A percentile compares a stretch with the other conserved stretches of the same genome.
Conservation (phyloP, 352 stramenopile genomes). For the Phytophthora niederhauseri region DNA sequence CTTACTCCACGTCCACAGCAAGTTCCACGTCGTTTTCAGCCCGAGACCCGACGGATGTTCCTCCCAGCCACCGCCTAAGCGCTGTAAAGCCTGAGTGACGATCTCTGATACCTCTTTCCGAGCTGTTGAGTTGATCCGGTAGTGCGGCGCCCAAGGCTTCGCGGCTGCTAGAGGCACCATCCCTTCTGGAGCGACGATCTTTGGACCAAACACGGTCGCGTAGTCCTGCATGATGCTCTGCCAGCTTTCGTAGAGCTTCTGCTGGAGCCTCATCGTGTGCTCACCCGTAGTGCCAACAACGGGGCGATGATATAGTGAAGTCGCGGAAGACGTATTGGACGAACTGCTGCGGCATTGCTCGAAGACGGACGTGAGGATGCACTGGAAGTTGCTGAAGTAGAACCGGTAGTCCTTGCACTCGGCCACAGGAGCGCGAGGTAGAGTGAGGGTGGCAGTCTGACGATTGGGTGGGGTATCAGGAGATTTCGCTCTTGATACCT, state of each 20-base stretch:
- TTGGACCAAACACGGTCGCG: constrained; percentile 72
- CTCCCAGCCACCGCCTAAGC: constrained; percentile 59
- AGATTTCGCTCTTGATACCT: constrained; percentile 9
- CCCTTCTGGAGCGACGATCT: constrained; percentile 38
- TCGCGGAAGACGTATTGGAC: constrained; percentile 17
- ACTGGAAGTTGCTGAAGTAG: constrained; percentile 78
- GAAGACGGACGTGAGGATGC: constrained; percentile 75
- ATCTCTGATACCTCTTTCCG: constrained; percentile 86
- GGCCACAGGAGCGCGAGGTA: constrained; percentile 21
- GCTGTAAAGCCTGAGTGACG: constrained; percentile 68
- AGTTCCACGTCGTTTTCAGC: constrained; percentile 91
- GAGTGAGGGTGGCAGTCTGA: constrained; percentile 1
- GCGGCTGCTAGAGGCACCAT: constrained; percentile 39
- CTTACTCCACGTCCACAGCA: constrained; percentile 93
- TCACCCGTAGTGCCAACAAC: constrained; percentile 30
- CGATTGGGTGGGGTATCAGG: background rate
- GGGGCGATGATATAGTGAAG: constrained; percentile 26
- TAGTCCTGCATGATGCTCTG: constrained; percentile 90
- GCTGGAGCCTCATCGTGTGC: constrained; percentile 64
- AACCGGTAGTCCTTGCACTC: constrained; percentile 57
- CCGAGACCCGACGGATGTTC: constrained; percentile 79
- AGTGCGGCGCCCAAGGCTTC: constrained; percentile 63
- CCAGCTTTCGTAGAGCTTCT: constrained; percentile 85
- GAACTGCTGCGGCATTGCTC: constrained; percentile 46
- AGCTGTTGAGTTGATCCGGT: constrained; percentile 82